A percentile compares a stretch with the other conserved stretches of the same genome.
Conservation (phyloP, 768 basidiomycete genomes). For the Mycena chlorophos region DNA sequence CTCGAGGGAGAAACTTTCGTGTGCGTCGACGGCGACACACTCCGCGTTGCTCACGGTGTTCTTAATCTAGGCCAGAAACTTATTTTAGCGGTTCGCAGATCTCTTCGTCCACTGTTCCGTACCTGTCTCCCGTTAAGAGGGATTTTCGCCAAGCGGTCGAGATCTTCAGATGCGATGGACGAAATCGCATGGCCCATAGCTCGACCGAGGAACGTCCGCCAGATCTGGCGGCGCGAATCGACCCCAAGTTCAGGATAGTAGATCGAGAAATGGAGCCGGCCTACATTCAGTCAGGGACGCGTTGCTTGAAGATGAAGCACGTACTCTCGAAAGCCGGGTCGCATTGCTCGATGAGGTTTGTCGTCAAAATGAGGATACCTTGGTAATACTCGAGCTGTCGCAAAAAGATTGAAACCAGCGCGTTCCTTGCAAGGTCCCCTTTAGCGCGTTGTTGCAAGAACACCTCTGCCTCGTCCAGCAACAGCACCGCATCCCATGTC, state of each 20-base stretch:
- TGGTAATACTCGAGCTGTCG: slow-evolving; percentile 39
- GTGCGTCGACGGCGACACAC: slow-evolving; percentile 23
- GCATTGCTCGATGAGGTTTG: slow-evolving; percentile 30
- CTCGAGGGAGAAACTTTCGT: slow-evolving; percentile 17
- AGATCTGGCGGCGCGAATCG: slow-evolving; percentile 28
- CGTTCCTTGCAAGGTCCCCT: slow-evolving; percentile 31
- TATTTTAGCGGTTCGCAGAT: not conserved
- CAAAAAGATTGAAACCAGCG: slow-evolving; percentile 37
- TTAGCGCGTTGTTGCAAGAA: slow-evolving; percentile 30
- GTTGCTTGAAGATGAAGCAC: not conserved
- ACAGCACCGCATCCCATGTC: slow-evolving; percentile 36
- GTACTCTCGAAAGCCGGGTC: slow-evolving; percentile 34
- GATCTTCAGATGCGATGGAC: slow-evolving; percentile 19
- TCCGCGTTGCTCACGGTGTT: slow-evolving; percentile 31
- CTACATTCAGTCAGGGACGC: not conserved
- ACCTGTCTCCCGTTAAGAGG: slow-evolving; percentile 33
- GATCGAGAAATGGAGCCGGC: slow-evolving; percentile 37
- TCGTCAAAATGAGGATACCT: slow-evolving; percentile 38
- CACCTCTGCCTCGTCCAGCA: slow-evolving; percentile 40
- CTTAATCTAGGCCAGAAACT: slow-evolving; percentile 24
- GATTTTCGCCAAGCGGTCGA: slow-evolving; percentile 23
- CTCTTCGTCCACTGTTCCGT: not conserved
- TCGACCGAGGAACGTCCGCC: slow-evolving; percentile 30
- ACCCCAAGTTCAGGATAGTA: slow-evolving; percentile 32
- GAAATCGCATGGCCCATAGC: not conserved